Conservation (phyloP, 2,329 filamentous ascomycete genomes). For the Talaromyces sp. region DNA sequence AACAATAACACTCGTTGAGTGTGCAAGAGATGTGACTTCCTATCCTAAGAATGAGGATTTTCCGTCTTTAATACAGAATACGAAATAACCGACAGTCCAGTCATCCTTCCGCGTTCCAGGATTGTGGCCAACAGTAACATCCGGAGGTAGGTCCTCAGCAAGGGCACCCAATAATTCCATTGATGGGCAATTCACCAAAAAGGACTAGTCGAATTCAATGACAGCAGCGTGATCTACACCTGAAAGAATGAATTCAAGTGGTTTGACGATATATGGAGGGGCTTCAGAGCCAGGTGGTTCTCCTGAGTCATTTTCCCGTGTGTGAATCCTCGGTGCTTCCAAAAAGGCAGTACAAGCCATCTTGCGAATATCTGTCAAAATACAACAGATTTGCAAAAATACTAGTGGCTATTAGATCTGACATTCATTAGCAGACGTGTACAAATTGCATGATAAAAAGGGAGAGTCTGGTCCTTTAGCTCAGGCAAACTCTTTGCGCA, state of each 20-base stretch:
- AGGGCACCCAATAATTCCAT: neutral
- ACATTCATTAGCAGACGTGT: neutral
- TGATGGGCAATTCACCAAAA: neutral
- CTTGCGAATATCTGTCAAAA: neutral
- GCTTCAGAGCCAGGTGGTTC: neutral
- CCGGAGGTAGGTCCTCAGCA: neutral
- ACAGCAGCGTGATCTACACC: neutral
- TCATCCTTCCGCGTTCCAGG: neutral
- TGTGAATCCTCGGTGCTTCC: neutral
- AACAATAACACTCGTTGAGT: neutral
- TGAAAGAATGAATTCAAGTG: neutral
- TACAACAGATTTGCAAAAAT: neutral
- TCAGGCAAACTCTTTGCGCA: neutral
- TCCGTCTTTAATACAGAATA: neutral
- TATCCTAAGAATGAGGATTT: neutral
- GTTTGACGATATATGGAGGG: neutral
- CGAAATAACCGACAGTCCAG: neutral
- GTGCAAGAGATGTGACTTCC: neutral
- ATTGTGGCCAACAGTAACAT: neutral
- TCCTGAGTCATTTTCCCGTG: neutral
- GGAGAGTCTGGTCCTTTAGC: neutral
- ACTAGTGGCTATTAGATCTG: neutral
- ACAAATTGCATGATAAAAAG: neutral
- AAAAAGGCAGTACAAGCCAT: neutral
- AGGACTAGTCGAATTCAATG: neutral